A percentile compares a stretch with the other conserved stretches of the same genome.
Evolutionary conservation across 2,329 filamentous ascomycete genomes (phyloP).

Genomic region (Thyridium curvatum): DNA sequence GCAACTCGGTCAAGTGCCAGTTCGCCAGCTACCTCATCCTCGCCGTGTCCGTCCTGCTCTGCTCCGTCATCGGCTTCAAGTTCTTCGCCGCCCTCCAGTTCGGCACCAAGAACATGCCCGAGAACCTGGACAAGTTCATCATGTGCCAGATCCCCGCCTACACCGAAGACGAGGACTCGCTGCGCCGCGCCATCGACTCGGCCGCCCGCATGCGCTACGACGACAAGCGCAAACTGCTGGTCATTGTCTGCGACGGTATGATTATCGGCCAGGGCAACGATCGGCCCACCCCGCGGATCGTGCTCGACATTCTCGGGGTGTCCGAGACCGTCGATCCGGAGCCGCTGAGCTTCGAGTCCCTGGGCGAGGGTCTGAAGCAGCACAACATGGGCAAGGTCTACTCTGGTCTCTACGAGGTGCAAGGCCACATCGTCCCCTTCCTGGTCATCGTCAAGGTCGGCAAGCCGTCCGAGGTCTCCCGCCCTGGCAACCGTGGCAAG

Average conservation of each 20-base stretch:
- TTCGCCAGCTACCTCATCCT: constrained; percentile 89
- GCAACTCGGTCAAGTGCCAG: constrained; percentile 76
- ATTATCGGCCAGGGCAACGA: constrained; percentile 99
- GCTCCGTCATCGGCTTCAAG: constrained; percentile 84
- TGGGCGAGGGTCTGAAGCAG: constrained; percentile 93
- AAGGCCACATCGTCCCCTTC: constrained; percentile 97
- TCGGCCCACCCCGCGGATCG: constrained; percentile 87
- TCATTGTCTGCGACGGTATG: constrained; percentile 96
- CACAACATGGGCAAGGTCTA: constrained; percentile 99
- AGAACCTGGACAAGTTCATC: constrained; percentile 96
- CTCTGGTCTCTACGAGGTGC: constrained; percentile 93
- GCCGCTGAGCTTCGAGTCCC: constrained; percentile 90
- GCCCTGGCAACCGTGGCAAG: constrained; percentile 95
- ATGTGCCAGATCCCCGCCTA: constrained; percentile 98
- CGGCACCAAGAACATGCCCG: constrained; percentile 80
- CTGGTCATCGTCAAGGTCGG: constrained; percentile 95
- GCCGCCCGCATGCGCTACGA: constrained; percentile 94
- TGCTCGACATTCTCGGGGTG: constrained; percentile 93
- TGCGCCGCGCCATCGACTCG: constrained; percentile 95
- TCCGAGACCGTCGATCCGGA: constrained; percentile 91
- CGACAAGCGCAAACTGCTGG: constrained; percentile 92
- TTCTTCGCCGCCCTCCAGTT: constrained; percentile 97
- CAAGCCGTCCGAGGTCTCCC: constrained; percentile 94
- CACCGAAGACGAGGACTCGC: constrained; percentile 95
- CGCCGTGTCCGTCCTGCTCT: constrained; percentile 74